Percentiles rank a stretch among this genome's conserved stretches.
These are phyloP conservation scores for Aureoboletus auriporus DNA, from an alignment of 768 basidiomycete species.

Conservation along the genomic window DNA sequence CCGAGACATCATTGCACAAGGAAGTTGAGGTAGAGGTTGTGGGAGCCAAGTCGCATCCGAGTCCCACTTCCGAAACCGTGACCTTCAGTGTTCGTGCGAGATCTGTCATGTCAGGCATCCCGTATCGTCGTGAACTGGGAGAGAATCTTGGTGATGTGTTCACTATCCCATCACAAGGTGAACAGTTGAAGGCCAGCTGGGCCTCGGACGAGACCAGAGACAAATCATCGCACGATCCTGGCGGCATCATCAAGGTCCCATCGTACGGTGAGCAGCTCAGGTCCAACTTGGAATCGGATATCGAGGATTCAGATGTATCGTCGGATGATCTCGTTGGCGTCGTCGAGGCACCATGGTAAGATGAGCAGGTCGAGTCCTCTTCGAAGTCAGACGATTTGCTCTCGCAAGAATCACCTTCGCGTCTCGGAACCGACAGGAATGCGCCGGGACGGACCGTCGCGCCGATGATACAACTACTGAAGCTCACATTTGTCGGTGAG, in stretches of 20 bases:
- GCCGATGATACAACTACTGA: slow-evolving; percentile 15
- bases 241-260: neutral
- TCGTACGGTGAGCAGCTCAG: neutral
- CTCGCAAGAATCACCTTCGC: neutral
- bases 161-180: neutral
- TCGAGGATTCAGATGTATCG: neutral
- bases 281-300: neutral
- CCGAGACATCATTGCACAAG: neutral
- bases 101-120: slow-evolving; percentile 6
- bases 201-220: neutral
- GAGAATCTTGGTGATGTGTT: neutral
- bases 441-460: slow-evolving; percentile 2
- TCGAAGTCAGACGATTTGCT: neutral
- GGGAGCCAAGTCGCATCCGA: neutral
- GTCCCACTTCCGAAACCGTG: neutral
- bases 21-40: neutral
- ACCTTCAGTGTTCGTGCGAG: neutral
- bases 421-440: slow-evolving; percentile 12
- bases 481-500: neutral
- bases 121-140: slow-evolving; percentile 5
- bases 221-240: neutral
- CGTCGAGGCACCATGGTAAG: neutral
- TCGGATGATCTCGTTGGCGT: neutral
- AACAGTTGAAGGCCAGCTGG: neutral
- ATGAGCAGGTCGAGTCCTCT: neutral